Evolutionary conservation across 169 alveolate genomes (phyloP).

Genomic region (Plasmodium inui): DNA sequence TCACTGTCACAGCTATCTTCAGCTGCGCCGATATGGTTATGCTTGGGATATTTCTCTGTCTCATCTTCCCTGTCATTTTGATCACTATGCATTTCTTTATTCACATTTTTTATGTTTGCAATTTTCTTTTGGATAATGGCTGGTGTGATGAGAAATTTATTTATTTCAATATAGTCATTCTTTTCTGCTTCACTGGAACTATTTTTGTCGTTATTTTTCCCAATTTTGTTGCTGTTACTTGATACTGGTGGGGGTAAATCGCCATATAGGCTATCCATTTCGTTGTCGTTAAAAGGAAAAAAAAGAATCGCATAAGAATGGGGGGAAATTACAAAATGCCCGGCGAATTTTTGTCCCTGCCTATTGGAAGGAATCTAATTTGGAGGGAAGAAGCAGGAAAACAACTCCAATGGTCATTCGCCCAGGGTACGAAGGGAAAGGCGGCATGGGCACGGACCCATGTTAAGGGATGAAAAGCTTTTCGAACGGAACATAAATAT

Average conservation of each 20-base stretch:
- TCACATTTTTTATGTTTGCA: conserved; percentile 56
- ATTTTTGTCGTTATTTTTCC: conserved; percentile 27
- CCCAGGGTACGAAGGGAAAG: neutral
- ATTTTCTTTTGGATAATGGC: conserved; percentile 66
- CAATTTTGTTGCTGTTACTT: conserved; percentile 1
- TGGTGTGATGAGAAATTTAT: conserved; percentile 72
- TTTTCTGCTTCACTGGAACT: neutral
- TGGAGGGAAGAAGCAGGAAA: neutral
- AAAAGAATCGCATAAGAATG: neutral
- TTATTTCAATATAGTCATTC: conserved; percentile 32
- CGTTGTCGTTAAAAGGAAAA: neutral
- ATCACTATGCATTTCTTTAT: conserved; percentile 5
- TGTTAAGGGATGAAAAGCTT: neutral
- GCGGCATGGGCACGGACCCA: neutral
- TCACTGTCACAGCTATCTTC: neutral
- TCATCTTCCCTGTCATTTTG: conserved; percentile 2
- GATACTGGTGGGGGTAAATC: conserved; percentile 85
- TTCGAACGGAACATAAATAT: neutral
- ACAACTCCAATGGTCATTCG: neutral
- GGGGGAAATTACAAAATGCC: neutral
- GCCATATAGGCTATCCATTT: conserved; percentile 84
- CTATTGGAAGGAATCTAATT: neutral
- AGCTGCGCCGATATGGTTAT: neutral
- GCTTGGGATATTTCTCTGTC: neutral
- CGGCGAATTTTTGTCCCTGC: neutral